Evolutionary conservation across 495 filamentous ascomycete genomes (phyloP), one percentile per base, ranked within the genome.

Genomic region (Baudoinia panamericana): DNA sequence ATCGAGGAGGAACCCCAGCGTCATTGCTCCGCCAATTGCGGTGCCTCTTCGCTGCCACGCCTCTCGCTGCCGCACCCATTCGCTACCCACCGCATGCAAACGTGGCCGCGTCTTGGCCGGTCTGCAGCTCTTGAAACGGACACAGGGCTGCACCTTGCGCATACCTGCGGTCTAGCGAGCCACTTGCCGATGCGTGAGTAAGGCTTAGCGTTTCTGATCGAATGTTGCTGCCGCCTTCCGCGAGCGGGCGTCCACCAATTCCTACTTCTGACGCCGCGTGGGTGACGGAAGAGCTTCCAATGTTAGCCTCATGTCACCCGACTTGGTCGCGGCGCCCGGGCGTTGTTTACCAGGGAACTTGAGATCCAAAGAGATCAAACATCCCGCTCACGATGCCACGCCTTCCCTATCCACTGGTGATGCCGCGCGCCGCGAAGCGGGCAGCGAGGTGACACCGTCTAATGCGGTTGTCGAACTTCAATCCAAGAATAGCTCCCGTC

Each of bases 231-330:
- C 15, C 32, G 23, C 19, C 19, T 24, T 18, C 36, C 23, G 36
- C 23, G 36, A 39, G 18, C n/a, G 23, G 23, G 24, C 24, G 26
- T 18, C 36, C 16, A 39, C 36, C 36, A 39, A 28, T 39, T 39
- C 36, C 36, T 39, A 16, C 36, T 15, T 21, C 9, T 29, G 4
- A 12, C 23, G 23, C 36, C n/a, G 36, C 22, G 36, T 25, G 36
- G 9, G 26, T 43, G 30, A 30, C 40, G 40, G 40, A 22, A 11
- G 31, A 27, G n/a, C n/a, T n/a, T 21, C 35, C 25, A 33, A 42
- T 48, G 45, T 48, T 32, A 42, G 45, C 45, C 45, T 36, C 45
- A 48, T 48, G 45, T 35, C 43, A 19, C 26, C 43, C 4, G 5
- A 15, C 20, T 21, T 28, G 23, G 8, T 20, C 19, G 36, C 43